Conservation (phyloP, 2,329 filamentous ascomycete genomes). For the Colletotrichum tamarilloi region DNA sequence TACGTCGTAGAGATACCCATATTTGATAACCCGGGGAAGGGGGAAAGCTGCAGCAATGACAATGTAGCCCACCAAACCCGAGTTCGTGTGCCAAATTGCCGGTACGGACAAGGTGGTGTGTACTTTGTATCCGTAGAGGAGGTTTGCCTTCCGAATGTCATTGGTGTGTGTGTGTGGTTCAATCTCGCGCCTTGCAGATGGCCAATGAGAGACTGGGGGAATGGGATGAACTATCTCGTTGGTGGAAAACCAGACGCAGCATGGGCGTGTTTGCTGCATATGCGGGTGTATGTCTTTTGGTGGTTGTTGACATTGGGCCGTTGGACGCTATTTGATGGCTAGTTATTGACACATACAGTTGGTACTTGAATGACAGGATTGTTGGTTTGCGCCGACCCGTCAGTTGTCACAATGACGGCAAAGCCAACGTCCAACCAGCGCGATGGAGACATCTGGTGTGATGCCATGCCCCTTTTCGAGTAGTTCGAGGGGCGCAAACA, state of each 20-base stretch:
- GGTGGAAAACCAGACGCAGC: background rate
- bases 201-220: background rate
- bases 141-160: background rate
- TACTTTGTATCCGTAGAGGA: background rate
- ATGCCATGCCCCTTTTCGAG: background rate
- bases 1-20: conserved; percentile 8
- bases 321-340: background rate
- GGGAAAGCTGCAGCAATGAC: background rate
- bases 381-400: background rate
- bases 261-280: background rate
- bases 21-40: conserved; percentile 17
- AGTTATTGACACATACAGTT: background rate
- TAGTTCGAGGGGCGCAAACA: background rate
- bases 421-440: background rate
- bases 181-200: background rate
- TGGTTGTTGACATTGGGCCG: background rate
- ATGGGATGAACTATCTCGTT: background rate
- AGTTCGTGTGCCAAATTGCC: background rate
- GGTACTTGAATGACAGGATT: background rate
- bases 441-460: background rate
- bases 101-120: background rate
- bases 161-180: background rate
- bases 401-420: background rate
- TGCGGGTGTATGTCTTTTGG: background rate
- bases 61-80: background rate